These are phyloP conservation scores for Candida vaughaniae DNA, from an alignment of 805 yeast genomes.

Conservation along the genomic window DNA sequence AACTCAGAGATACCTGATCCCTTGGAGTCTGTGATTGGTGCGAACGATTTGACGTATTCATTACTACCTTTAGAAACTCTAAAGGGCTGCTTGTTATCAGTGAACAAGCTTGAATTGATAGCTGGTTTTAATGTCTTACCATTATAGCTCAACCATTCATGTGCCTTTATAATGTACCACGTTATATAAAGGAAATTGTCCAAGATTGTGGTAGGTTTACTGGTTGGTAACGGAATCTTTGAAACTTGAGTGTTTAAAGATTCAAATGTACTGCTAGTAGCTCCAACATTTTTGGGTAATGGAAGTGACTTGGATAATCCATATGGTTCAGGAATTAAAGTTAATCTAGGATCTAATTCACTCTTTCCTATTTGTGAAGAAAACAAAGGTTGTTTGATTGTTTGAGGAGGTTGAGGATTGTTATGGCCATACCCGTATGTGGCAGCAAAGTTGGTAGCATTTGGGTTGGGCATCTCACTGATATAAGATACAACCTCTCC, in stretches of 20 bases:
- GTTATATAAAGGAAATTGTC: conserved; percentile 44
- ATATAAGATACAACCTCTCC: conserved; percentile 56
- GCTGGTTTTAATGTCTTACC: conserved; percentile 24
- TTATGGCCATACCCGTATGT: conserved; percentile 12
- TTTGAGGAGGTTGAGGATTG: conserved; percentile 36
- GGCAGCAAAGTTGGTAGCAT: conserved; percentile 15
- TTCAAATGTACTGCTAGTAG: conserved; percentile 26
- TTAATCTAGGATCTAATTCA: conserved; percentile 69
- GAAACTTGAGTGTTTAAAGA: conserved; percentile 28
- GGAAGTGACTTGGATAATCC: conserved; percentile 70
- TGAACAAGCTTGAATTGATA: conserved; percentile 25
- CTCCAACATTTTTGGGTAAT: conserved; percentile 17
- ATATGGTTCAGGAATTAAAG: conserved; percentile 66
- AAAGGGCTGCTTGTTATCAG: conserved; percentile 17
- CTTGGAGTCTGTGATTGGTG: conserved; percentile 35
- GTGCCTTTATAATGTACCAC: conserved; percentile 44
- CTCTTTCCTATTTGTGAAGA: conserved; percentile 72
- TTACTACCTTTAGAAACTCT: conserved; percentile 18
- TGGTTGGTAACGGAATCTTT: conserved; percentile 34
- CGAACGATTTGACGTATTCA: conserved; percentile 33
- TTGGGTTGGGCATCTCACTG: conserved; percentile 32
- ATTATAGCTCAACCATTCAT: conserved; percentile 42
- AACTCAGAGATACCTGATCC: conserved; percentile 31
- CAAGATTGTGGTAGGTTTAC: conserved; percentile 33
- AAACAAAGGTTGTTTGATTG: conserved; percentile 73